A percentile compares a stretch with the other conserved stretches of the same genome.
These are phyloP conservation scores for Saccharomycopsis sp. DNA, from an alignment of 805 yeast species.

Conservation along the genomic window DNA sequence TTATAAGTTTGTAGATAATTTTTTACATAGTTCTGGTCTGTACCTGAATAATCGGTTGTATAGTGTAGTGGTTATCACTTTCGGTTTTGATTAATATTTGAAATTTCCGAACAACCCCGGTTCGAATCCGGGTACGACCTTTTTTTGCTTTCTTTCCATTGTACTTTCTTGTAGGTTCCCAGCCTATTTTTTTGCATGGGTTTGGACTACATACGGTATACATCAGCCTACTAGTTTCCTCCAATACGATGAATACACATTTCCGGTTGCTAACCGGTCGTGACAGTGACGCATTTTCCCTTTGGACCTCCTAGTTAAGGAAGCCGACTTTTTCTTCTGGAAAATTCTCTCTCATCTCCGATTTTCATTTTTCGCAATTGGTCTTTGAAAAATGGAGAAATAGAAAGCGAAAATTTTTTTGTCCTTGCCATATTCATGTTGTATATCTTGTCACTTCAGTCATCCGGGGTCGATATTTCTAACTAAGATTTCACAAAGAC, in stretches of 20 bases:
- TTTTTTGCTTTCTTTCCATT: constrained; percentile 21
- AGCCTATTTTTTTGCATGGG: background rate
- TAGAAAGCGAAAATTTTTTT: background rate
- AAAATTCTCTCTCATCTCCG: background rate
- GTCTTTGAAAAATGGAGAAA: background rate
- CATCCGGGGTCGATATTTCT: background rate
- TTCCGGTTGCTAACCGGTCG: background rate
- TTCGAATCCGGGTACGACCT: constrained; percentile 86
- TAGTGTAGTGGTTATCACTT: constrained; percentile 57
- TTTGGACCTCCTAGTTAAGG: background rate
- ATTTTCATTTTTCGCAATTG: background rate
- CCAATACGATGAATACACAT: background rate
- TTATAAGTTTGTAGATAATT: too few species aligned
- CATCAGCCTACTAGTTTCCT: background rate
- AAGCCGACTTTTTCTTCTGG: background rate
- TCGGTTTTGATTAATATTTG: constrained; percentile 43
- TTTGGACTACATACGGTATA: too few species aligned
- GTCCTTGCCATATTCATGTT: background rate
- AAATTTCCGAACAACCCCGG: constrained; percentile 58
- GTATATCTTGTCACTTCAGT: background rate
- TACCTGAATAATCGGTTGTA: constrained; percentile 38
- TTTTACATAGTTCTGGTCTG: too few species aligned
- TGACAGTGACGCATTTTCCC: background rate
- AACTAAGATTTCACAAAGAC: background rate
- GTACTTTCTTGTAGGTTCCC: background rate